phyloP scores from a whole-genome alignment of 768 basidiomycete genomes.

The Pleurotus tuber-regium region DNA sequence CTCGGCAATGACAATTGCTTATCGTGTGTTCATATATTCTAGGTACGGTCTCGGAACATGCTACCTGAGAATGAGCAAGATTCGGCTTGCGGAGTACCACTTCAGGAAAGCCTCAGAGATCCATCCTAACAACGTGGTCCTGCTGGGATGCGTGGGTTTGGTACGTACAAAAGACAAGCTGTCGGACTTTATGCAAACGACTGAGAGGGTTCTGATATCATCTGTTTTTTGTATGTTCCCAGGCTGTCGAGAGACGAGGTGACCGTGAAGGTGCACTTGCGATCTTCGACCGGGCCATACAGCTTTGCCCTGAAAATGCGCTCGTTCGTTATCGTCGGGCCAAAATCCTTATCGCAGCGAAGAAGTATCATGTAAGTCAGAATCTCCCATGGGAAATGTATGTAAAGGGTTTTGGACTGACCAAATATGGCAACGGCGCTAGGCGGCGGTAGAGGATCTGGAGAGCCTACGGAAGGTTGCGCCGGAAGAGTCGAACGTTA shows the following conservation, averaged over 20 bases:
- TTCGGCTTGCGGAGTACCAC: constrained; percentile 93
- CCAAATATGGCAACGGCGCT: constrained; percentile 9
- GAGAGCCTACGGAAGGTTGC: constrained; percentile 76
- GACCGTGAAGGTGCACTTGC: constrained; percentile 72
- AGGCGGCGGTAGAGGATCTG: constrained; percentile 70
- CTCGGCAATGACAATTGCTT: constrained; percentile 20
- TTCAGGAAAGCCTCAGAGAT: constrained; percentile 90
- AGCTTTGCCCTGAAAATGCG: constrained; percentile 81
- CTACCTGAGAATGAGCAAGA: constrained; percentile 92
- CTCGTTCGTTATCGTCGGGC: constrained; percentile 93
- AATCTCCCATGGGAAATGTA: constrained; percentile 10
- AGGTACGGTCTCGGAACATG: constrained; percentile 99
- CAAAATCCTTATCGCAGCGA: constrained; percentile 83
- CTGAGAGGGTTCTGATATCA: constrained; percentile 20
- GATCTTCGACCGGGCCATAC: constrained; percentile 80
- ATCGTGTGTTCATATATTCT: constrained; percentile 24
- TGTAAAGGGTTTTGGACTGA: not conserved
- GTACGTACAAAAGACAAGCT: constrained; percentile 50
- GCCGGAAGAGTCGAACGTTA: constrained; percentile 95
- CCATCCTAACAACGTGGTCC: constrained; percentile 93
- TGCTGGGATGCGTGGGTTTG: constrained; percentile 94
- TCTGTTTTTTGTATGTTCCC: constrained; percentile 23
- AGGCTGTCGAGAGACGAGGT: constrained; percentile 89
- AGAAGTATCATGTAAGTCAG: constrained; percentile 73
- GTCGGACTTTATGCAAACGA: constrained; percentile 20